Conservation (phyloP, 805 yeast species). For the Phaffomyces opuntiae region DNA sequence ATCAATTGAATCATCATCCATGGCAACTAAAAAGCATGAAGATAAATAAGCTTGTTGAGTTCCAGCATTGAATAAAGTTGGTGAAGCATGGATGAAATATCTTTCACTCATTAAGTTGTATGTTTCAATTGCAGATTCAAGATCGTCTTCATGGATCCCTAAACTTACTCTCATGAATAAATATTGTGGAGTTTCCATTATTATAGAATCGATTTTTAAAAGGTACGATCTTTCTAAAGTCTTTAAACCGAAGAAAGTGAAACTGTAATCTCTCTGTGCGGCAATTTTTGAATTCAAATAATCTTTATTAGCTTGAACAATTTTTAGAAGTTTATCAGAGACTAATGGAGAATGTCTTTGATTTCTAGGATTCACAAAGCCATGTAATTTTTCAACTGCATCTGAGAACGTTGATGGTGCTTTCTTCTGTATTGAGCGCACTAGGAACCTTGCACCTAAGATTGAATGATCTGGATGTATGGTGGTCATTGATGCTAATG, state of each 20-base stretch:
- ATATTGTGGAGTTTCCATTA: slow-evolving; percentile 89
- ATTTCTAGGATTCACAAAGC: slow-evolving; percentile 76
- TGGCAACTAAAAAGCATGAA: slow-evolving; percentile 85
- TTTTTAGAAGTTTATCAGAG: slow-evolving; percentile 53
- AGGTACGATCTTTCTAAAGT: slow-evolving; percentile 85
- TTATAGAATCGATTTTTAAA: slow-evolving; percentile 50
- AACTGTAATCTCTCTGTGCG: slow-evolving; percentile 67
- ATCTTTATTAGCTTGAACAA: slow-evolving; percentile 57
- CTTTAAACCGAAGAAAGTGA: slow-evolving; percentile 84
- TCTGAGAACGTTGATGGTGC: slow-evolving; percentile 80
- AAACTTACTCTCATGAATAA: slow-evolving; percentile 86
- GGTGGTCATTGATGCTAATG: slow-evolving; percentile 96
- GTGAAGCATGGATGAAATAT: slow-evolving; percentile 91
- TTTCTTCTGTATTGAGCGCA: slow-evolving; percentile 88
- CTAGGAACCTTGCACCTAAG: slow-evolving; percentile 93
- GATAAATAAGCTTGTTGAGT: slow-evolving; percentile 80
- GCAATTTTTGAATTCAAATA: slow-evolving; percentile 68
- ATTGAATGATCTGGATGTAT: slow-evolving; percentile 95
- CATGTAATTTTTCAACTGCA: slow-evolving; percentile 64
- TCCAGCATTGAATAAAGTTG: slow-evolving; percentile 94
- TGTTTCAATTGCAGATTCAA: slow-evolving; percentile 68
- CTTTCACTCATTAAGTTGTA: slow-evolving; percentile 82
- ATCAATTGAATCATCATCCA: slow-evolving; percentile 92
- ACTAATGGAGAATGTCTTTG: slow-evolving; percentile 54
- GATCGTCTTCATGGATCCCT: slow-evolving; percentile 76